Evolutionary conservation across 495 filamentous ascomycete genomes (phyloP), one percentile per base, ranked within the genome.

Genomic region (Pseudevernia furfuracea): DNA sequence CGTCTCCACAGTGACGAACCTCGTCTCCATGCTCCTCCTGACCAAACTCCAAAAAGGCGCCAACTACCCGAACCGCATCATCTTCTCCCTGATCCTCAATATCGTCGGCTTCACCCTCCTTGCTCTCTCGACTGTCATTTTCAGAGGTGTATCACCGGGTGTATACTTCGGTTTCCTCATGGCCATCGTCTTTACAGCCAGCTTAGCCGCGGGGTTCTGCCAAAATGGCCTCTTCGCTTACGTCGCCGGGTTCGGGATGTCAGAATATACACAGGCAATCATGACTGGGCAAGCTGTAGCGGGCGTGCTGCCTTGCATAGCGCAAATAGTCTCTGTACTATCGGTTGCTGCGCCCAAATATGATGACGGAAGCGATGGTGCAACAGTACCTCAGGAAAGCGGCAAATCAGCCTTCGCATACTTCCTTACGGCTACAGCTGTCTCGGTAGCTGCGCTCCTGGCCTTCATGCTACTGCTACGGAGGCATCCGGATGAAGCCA

Each of bases 151-250:
- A 4, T 82, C 86, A 0, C 77, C 87, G 0, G 72, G 72, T 4
- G 74, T 74, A 28, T 97, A 98, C 74, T 87, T 97, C 65, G 82
- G 69, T 14, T 94, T 97, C 66, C 69, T 96, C 62, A 85, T 98
- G 79, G 63, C 84, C 53, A 91, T 91, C 83, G 92, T 96, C n/a
- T 86, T 87, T 60, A 73, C 79, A 9, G 81, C 91, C 1, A 89
- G 90, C 68, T 77, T 88, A 67, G 91, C 89, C 1, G 85, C 91
- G 0, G 95, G 89, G 0, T 78, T 97, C 61, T 89, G 88, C 71
- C 94, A 97, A 76, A 97, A 97, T 73, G 94, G 95, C 57, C 84
- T 92, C 41, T 97, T 97, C 74, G 89, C 95, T 10, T 97, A 92
- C 70, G 92, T 90, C 15, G 83, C 90, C 11, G 87, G 88, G 36